Evolutionary conservation across 1,284 basidiomycete species (phyloP).

Genomic region (Ganoderma lucidum): DNA sequence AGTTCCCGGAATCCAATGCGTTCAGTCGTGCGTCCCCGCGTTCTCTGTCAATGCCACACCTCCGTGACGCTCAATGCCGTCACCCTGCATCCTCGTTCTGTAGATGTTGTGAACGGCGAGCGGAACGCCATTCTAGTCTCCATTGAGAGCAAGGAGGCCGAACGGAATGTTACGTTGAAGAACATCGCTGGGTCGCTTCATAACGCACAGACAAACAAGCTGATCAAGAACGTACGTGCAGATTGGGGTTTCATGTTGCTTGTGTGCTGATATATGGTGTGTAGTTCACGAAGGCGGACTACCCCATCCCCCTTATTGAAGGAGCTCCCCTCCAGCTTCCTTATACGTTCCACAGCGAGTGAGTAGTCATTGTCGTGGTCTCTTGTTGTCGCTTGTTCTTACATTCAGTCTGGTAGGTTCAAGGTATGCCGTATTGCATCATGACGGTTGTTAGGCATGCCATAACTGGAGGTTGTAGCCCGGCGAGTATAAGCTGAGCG

Average conservation of each 20-base stretch:
- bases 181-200: constrained; percentile 78
- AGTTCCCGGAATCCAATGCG: constrained; percentile 80
- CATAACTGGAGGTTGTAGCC: constrained; percentile 51
- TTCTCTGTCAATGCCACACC: background rate
- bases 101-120: constrained; percentile 90
- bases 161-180: constrained; percentile 78
- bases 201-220: constrained; percentile 67
- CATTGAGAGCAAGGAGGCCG: constrained; percentile 77
- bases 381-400: constrained; percentile 3
- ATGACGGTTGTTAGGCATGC: background rate
- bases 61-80: background rate
- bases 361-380: constrained; percentile 44
- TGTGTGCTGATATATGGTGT: constrained; percentile 9
- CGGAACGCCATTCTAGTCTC: constrained; percentile 73
- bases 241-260: background rate
- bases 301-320: constrained; percentile 66
- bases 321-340: constrained; percentile 77
- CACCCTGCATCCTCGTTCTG: background rate
- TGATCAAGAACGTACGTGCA: constrained; percentile 78
- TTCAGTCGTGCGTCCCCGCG: constrained; percentile 77
- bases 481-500: constrained; percentile 79
- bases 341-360: constrained; percentile 88
- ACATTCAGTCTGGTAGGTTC: constrained; percentile 51
- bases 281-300: constrained; percentile 71
- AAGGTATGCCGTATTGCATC: constrained; percentile 53